Conservation (phyloP, 1,284 basidiomycete genomes). For the Schizophyllum commune region DNA sequence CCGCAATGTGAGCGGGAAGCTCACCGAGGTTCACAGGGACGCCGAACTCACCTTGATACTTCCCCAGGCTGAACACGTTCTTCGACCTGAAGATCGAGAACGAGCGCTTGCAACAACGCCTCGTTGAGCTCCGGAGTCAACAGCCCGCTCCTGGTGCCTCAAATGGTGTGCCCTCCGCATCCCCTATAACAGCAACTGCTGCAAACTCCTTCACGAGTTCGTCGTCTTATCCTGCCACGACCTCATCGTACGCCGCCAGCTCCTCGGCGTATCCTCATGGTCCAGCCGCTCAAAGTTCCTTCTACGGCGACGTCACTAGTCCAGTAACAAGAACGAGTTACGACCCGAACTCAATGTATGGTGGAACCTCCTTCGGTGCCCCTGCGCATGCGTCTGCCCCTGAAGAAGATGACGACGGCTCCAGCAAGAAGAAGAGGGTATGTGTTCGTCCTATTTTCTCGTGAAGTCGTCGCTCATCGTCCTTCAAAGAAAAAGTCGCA, state of each 20-base stretch:
- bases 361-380: slow-evolving; percentile 4
- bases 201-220: neutral
- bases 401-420: slow-evolving; percentile 28
- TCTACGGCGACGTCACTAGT: neutral
- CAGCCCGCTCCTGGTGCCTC: slow-evolving; percentile 12
- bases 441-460: slow-evolving; percentile 5
- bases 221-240: neutral
- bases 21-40: slow-evolving; percentile 9
- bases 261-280: slow-evolving; percentile 14
- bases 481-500: slow-evolving; percentile 33
- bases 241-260: slow-evolving; percentile 9
- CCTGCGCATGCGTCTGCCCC: slow-evolving; percentile 4
- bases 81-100: slow-evolving; percentile 76
- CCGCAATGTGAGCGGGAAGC: slow-evolving; percentile 46
- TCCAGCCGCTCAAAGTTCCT: neutral
- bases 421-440: slow-evolving; percentile 36
- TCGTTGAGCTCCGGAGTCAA: slow-evolving; percentile 32
- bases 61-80: slow-evolving; percentile 62
- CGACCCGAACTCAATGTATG: neutral
- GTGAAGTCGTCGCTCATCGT: slow-evolving; percentile 2
- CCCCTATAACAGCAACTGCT: neutral
- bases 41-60: neutral
- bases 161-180: neutral
- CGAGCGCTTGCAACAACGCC: slow-evolving; percentile 52
- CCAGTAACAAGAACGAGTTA: neutral